Conservation (phyloP, 768 basidiomycete species). For the Boletus coccyginus region DNA sequence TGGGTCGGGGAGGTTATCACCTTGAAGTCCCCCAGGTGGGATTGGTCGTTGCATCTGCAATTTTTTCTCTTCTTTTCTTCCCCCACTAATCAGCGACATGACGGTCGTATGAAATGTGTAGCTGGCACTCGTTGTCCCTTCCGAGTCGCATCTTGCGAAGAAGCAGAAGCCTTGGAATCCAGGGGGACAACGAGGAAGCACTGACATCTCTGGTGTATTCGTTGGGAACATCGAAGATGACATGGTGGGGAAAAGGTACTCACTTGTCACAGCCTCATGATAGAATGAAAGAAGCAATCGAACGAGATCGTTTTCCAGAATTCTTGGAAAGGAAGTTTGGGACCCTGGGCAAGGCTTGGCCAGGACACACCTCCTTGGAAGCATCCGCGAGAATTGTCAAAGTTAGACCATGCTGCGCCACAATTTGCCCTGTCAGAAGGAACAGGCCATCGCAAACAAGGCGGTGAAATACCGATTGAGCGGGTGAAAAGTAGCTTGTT, state of each 20-base stretch:
- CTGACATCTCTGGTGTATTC: constrained; percentile 54
- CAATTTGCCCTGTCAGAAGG: no score
- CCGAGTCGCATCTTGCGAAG: constrained; percentile 43
- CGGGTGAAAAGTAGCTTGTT: no score
- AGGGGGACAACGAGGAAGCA: constrained; percentile 55
- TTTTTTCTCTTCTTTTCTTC: background rate
- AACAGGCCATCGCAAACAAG: background rate
- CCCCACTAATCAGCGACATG: background rate
- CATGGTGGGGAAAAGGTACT: constrained; percentile 28
- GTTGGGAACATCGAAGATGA: constrained; percentile 42
- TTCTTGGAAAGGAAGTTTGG: background rate
- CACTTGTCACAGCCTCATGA: background rate
- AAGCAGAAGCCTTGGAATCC: constrained; percentile 51
- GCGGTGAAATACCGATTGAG: background rate
- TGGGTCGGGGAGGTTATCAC: constrained; percentile 63
- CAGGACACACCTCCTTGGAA: no score
- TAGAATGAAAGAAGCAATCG: background rate
- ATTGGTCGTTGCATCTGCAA: background rate
- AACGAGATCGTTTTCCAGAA: background rate
- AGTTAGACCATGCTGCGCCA: no score
- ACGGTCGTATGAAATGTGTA: constrained; percentile 18
- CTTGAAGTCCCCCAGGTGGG: constrained; percentile 58
- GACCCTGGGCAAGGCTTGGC: no score
- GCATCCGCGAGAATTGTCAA: no score
- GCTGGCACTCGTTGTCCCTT: constrained; percentile 52